phyloP scores from a whole-genome alignment of 2,329 filamentous ascomycete species.

The Teratosphaeria viscida region DNA sequence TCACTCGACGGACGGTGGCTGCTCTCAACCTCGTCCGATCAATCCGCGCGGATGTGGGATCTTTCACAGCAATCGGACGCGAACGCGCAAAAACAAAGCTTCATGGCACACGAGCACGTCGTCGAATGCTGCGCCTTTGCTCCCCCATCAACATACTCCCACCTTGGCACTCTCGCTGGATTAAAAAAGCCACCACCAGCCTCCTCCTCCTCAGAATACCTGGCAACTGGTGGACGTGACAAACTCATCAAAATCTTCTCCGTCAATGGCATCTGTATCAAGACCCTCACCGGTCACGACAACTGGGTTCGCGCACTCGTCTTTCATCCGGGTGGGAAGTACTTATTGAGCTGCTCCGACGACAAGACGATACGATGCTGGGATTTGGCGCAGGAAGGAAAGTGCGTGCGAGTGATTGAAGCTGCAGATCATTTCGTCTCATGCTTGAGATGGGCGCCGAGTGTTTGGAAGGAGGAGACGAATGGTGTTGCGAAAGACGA shows the following conservation, averaged over 20 bases:
- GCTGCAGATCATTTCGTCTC: slow-evolving; percentile 75
- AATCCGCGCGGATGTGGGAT: slow-evolving; percentile 77
- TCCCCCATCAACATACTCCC: slow-evolving; percentile 64
- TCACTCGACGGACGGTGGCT: slow-evolving; percentile 76
- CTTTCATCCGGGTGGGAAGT: slow-evolving; percentile 88
- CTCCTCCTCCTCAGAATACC: slow-evolving; percentile 70
- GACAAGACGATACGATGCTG: slow-evolving; percentile 90
- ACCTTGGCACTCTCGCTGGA: slow-evolving; percentile 67
- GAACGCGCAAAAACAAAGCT: slow-evolving; percentile 51
- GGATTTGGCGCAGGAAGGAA: slow-evolving; percentile 84
- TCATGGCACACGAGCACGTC: slow-evolving; percentile 77
- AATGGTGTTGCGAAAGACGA: slow-evolving; percentile 19
- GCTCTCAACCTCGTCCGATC: slow-evolving; percentile 72
- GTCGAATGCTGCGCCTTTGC: slow-evolving; percentile 82
- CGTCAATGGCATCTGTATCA: slow-evolving; percentile 70
- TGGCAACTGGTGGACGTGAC: slow-evolving; percentile 81
- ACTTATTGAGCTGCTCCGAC: slow-evolving; percentile 73
- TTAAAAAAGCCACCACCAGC: slow-evolving; percentile 70
- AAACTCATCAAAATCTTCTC: slow-evolving; percentile 90
- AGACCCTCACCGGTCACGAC: slow-evolving; percentile 77
- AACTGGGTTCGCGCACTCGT: slow-evolving; percentile 84
- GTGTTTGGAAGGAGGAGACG: slow-evolving; percentile 50
- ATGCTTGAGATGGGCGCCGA: slow-evolving; percentile 79
- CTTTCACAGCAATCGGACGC: slow-evolving; percentile 57
- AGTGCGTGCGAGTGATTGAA: slow-evolving; percentile 71